Evolutionary conservation across 208 protist genomes (phyloP).

Genomic region (Leishmania tropica): DNA sequence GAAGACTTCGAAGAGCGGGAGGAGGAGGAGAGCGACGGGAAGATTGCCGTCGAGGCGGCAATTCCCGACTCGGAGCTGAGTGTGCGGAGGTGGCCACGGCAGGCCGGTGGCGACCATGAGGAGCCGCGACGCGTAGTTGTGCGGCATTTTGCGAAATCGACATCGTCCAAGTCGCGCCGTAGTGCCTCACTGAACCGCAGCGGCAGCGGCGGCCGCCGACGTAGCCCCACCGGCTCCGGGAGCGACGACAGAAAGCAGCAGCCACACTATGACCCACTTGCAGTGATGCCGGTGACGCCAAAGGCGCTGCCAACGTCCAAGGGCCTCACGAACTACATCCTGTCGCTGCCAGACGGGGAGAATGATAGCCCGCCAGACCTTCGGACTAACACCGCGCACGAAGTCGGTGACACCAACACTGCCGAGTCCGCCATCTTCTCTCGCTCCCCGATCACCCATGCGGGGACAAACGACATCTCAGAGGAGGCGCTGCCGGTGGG

Average conservation of each 20-base stretch:
- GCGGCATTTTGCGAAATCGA: slow-evolving; percentile 12
- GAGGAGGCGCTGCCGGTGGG: slow-evolving; percentile 3
- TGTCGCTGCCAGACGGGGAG: background rate
- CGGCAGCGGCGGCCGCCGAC: background rate
- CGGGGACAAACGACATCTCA: slow-evolving; percentile 15
- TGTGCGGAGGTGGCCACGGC: background rate
- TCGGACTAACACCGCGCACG: background rate
- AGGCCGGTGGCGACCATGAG: background rate
- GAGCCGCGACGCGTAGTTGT: slow-evolving; percentile 3
- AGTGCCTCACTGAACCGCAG: background rate
- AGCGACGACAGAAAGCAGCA: background rate
- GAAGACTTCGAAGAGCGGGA: slow-evolving; percentile 32
- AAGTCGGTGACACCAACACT: background rate
- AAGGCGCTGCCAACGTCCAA: background rate
- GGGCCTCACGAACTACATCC: background rate
- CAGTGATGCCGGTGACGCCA: background rate
- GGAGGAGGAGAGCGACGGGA: background rate
- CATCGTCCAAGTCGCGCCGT: background rate
- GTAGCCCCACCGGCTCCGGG: background rate
- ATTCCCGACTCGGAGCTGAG: background rate
- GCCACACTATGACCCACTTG: slow-evolving; percentile 14
- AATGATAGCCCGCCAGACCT: background rate
- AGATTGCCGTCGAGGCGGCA: background rate
- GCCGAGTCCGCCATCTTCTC: slow-evolving; percentile 11
- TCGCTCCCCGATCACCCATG: slow-evolving; percentile 11